A percentile compares a stretch with the other conserved stretches of the same genome.
These are phyloP conservation scores for Shiraia sp. DNA, from an alignment of 2,329 filamentous ascomycete genomes.

Conservation along the genomic window DNA sequence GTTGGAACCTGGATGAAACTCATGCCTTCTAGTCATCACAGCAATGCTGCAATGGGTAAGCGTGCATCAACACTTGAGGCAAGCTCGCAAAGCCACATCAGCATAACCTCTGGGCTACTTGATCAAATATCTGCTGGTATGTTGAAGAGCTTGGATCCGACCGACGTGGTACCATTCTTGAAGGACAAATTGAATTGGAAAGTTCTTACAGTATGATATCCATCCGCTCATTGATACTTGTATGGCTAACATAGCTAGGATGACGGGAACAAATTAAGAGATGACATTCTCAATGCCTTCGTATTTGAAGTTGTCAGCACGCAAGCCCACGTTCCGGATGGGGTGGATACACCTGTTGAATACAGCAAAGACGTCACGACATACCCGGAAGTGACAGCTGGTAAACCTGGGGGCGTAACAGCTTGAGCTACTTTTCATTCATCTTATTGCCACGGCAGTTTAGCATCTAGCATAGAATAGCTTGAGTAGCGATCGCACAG, in stretches of 20 bases:
- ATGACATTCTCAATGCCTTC: slow-evolving; percentile 13
- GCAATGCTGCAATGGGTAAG: slow-evolving; percentile 51
- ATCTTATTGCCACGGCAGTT: too few relatives aligned
- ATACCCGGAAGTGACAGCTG: slow-evolving; percentile 21
- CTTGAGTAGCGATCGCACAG: too few relatives aligned
- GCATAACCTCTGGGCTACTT: slow-evolving; percentile 31
- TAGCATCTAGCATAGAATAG: too few relatives aligned
- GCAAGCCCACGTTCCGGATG: slow-evolving; percentile 18
- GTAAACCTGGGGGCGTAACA: slow-evolving; percentile 12
- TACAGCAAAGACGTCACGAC: slow-evolving; percentile 12
- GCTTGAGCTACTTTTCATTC: not conserved
- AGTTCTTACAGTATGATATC: slow-evolving; percentile 24
- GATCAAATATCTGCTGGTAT: slow-evolving; percentile 22
- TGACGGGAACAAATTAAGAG: slow-evolving; percentile 14
- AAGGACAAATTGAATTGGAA: slow-evolving; percentile 33
- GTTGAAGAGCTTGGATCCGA: slow-evolving; percentile 21
- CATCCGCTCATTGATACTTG: not conserved
- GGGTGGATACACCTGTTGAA: slow-evolving; percentile 15
- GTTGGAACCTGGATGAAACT: slow-evolving; percentile 33
- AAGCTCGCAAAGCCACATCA: slow-evolving; percentile 19
- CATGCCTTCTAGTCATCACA: slow-evolving; percentile 15
- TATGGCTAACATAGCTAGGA: slow-evolving; percentile 14
- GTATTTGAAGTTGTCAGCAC: slow-evolving; percentile 20
- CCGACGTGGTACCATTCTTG: slow-evolving; percentile 32
- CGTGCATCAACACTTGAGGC: slow-evolving; percentile 8